Conservation (phyloP, 2,329 filamentous ascomycete genomes). For the Ceratocystis colombiana region DNA sequence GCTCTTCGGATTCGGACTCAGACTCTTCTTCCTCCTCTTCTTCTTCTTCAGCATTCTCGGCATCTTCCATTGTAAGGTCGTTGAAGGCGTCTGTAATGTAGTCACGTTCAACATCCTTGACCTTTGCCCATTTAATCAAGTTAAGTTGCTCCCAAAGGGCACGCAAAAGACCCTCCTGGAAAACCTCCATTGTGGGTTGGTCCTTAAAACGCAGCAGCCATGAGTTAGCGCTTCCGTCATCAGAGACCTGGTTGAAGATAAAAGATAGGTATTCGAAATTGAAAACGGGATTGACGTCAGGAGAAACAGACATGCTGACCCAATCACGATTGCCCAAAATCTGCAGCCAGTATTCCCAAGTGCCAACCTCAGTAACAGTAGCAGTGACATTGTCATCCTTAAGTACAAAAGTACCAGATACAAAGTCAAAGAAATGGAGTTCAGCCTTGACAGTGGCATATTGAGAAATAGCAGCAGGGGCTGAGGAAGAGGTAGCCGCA, state of each 20-base stretch:
- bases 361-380: slow-evolving; percentile 73
- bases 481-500: not conserved
- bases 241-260: slow-evolving; percentile 93
- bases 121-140: slow-evolving; percentile 84
- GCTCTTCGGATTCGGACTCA: slow-evolving; percentile 37
- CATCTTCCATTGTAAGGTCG: slow-evolving; percentile 85
- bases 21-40: slow-evolving; percentile 45
- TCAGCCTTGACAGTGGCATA: slow-evolving; percentile 69
- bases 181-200: slow-evolving; percentile 66
- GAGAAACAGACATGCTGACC: slow-evolving; percentile 74
- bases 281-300: slow-evolving; percentile 95
- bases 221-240: slow-evolving; percentile 82
- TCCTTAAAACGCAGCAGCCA: slow-evolving; percentile 92
- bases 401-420: slow-evolving; percentile 70
- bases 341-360: slow-evolving; percentile 94
- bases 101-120: slow-evolving; percentile 83
- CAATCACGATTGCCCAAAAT: slow-evolving; percentile 70
- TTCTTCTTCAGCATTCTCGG: slow-evolving; percentile 37
- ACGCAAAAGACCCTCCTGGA: slow-evolving; percentile 90
- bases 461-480: slow-evolving; percentile 48
- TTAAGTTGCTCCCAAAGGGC: slow-evolving; percentile 95
- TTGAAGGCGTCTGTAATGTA: slow-evolving; percentile 95
- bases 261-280: slow-evolving; percentile 99
- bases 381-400: slow-evolving; percentile 68
- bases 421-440: slow-evolving; percentile 87